Conservation (phyloP, 2,329 filamentous ascomycete species). For the Sclerotinia subarctica region DNA sequence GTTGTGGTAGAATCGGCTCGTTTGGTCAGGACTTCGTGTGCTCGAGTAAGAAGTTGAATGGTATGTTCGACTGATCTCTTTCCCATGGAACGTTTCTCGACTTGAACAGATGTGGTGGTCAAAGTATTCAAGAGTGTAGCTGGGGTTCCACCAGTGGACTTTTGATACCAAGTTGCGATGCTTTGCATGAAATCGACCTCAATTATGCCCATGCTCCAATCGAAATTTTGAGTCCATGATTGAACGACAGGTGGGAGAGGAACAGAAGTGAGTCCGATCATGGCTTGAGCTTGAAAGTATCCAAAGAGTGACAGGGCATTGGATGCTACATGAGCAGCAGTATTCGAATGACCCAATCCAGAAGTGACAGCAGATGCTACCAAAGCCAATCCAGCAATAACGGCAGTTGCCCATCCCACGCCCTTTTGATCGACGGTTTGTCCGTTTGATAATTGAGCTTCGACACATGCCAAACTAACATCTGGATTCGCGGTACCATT, state of each 20-base stretch:
- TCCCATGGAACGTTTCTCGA: slow-evolving; percentile 56
- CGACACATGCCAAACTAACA: slow-evolving; percentile 75
- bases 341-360: slow-evolving; percentile 87
- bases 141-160: slow-evolving; percentile 82
- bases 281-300: slow-evolving; percentile 92
- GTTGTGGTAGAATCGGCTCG: slow-evolving; percentile 55
- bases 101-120: slow-evolving; percentile 73
- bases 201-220: slow-evolving; percentile 98
- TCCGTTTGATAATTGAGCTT: slow-evolving; percentile 83
- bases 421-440: slow-evolving; percentile 87
- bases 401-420: slow-evolving; percentile 84
- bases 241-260: slow-evolving; percentile 81
- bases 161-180: slow-evolving; percentile 94
- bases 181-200: slow-evolving; percentile 80
- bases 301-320: slow-evolving; percentile 92
- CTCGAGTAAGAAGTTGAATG: slow-evolving; percentile 36
- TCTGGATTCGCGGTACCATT: slow-evolving; percentile 59
- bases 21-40: slow-evolving; percentile 42
- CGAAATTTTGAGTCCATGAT: slow-evolving; percentile 95
- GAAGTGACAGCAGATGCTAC: slow-evolving; percentile 85
- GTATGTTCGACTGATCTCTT: slow-evolving; percentile 48
- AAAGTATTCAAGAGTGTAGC: slow-evolving; percentile 74
- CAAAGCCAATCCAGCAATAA: slow-evolving; percentile 81
- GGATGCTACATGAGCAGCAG: slow-evolving; percentile 88
- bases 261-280: slow-evolving; percentile 81